A percentile compares a stretch with the other conserved stretches of the same genome.
Conservation (phyloP, 768 basidiomycete species). For the Astraeus odoratus region DNA sequence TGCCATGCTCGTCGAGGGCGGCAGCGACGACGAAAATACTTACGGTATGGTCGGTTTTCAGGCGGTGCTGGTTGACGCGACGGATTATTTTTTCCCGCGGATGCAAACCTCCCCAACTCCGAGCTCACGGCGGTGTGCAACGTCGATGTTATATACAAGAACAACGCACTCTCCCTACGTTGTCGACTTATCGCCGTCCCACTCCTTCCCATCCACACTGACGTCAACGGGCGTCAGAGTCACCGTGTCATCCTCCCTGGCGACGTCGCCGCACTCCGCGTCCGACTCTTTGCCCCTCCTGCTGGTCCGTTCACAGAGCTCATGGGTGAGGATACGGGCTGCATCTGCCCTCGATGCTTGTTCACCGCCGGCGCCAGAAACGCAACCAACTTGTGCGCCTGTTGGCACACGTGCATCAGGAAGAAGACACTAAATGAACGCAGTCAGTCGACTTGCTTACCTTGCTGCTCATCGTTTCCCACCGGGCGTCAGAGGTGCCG, state of each 20-base stretch:
- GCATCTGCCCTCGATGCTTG: conserved; percentile 28
- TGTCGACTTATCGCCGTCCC: no score
- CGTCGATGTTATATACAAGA: no score
- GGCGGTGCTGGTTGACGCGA: not conserved
- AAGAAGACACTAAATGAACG: not conserved
- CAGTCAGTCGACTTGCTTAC: conserved; percentile 28
- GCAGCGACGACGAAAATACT: not conserved
- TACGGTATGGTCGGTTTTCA: conserved; percentile 1
- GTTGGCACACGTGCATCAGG: not conserved
- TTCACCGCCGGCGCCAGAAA: conserved; percentile 33
- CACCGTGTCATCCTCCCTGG: conserved; percentile 14
- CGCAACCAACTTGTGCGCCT: conserved; percentile 27
- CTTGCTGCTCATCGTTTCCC: conserved; percentile 59
- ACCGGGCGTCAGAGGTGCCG: conserved; percentile 51
- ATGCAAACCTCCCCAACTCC: not conserved
- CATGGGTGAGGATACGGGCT: conserved; percentile 2
- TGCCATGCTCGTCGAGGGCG: conserved; percentile 16
- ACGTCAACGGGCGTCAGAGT: no score
- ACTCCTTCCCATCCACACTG: no score
- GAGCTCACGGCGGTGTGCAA: not conserved
- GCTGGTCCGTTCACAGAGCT: conserved; percentile 8
- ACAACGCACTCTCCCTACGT: no score
- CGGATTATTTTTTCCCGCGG: conserved; percentile 21
- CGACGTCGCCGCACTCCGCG: conserved; percentile 23
- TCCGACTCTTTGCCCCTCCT: conserved; percentile 17